A percentile compares a stretch with the other conserved stretches of the same genome.
These are phyloP conservation scores for Trichoderma erinaceum DNA, from an alignment of 495 filamentous ascomycete genomes.

Conservation along the genomic window DNA sequence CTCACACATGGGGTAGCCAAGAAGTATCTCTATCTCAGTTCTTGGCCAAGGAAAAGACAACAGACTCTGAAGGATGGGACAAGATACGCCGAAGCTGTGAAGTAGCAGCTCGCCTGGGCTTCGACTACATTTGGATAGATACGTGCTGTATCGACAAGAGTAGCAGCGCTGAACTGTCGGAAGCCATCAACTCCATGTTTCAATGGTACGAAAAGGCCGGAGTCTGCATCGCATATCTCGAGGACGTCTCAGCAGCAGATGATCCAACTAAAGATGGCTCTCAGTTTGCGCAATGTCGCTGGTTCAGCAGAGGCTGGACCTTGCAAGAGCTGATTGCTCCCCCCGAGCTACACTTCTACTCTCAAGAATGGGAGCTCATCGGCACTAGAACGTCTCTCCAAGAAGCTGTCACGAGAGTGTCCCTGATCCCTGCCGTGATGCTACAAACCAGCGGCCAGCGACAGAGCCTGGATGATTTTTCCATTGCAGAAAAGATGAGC, in stretches of 20 bases:
- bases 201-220: conserved; percentile 32
- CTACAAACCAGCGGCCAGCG: conserved; percentile 1
- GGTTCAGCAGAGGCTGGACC: conserved; percentile 39
- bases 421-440: conserved; percentile 26
- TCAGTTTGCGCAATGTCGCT: conserved; percentile 21
- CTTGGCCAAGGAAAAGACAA: conserved; percentile 19
- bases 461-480: neutral
- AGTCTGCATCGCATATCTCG: conserved; percentile 37
- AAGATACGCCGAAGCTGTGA: conserved; percentile 24
- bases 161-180: conserved; percentile 37
- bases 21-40: conserved; percentile 31
- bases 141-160: conserved; percentile 43
- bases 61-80: conserved; percentile 26
- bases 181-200: conserved; percentile 43
- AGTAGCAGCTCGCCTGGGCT: conserved; percentile 19
- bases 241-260: conserved; percentile 24
- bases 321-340: conserved; percentile 37
- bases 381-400: conserved; percentile 26
- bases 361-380: conserved; percentile 25
- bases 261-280: neutral
- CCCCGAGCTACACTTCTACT: conserved; percentile 28
- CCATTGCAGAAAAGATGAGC: conserved; percentile 33
- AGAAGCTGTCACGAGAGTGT: conserved; percentile 24
- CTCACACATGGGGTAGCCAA: conserved; percentile 30
- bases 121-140: conserved; percentile 33